Percentiles rank a stretch among this genome's conserved stretches.
Evolutionary conservation across 2,329 filamentous ascomycete species (phyloP).

Genomic region (Calonectria honghensis): DNA sequence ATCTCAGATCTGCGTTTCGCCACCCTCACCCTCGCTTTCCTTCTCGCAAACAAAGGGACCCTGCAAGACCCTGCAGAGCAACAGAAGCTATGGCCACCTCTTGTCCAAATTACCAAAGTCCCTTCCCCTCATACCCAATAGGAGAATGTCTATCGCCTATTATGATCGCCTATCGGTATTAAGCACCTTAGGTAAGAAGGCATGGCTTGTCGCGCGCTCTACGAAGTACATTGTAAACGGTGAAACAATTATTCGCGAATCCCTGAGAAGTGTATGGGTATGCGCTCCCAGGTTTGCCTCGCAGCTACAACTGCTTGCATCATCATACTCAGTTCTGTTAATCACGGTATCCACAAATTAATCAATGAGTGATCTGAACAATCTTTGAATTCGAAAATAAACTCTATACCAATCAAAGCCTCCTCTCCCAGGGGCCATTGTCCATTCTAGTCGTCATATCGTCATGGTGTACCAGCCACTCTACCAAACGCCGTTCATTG

Average conservation of each 20-base stretch:
- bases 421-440: background rate
- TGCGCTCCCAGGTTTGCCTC: background rate
- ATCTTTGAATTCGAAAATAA: background rate
- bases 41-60: conserved; percentile 20
- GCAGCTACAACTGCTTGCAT: no score
- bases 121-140: conserved; percentile 22
- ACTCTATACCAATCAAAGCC: background rate
- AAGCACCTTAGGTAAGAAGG: background rate
- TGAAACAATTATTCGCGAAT: background rate
- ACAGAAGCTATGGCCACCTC: conserved; percentile 26
- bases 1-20: conserved; percentile 20
- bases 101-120: conserved; percentile 39
- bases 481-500: background rate
- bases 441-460: background rate
- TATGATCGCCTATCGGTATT: background rate
- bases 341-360: background rate
- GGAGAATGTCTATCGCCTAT: background rate
- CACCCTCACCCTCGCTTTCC: background rate
- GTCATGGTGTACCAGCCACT: background rate
- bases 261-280: background rate
- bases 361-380: background rate
- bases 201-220: background rate
- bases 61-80: background rate
- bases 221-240: background rate
- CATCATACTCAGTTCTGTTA: background rate